A percentile compares a stretch with the other conserved stretches of the same genome.
Evolutionary conservation across 352 stramenopile genomes (phyloP).

Genomic region (Poterioochromonas sp.): DNA sequence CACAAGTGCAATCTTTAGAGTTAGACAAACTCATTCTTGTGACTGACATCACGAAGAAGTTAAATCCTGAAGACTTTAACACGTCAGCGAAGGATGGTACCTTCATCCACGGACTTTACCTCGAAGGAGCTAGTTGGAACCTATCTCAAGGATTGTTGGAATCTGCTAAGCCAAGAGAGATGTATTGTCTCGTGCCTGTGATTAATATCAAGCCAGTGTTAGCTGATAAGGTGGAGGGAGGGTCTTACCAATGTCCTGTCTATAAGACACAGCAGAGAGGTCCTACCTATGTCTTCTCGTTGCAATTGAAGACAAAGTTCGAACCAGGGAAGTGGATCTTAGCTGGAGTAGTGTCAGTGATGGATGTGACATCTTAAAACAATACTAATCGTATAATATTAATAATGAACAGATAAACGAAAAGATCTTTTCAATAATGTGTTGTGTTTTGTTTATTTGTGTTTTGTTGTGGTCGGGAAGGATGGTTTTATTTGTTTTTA

Average conservation of each 20-base stretch:
- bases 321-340: slow-evolving; percentile 75
- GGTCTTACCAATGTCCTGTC: slow-evolving; percentile 71
- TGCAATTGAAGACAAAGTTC: slow-evolving; percentile 69
- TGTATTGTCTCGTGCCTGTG: slow-evolving; percentile 51
- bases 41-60: slow-evolving; percentile 77
- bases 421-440: no score
- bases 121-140: slow-evolving; percentile 78
- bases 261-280: slow-evolving; percentile 79
- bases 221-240: slow-evolving; percentile 58
- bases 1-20: slow-evolving; percentile 65
- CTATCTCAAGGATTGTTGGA: slow-evolving; percentile 49
- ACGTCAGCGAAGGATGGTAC: slow-evolving; percentile 58
- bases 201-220: slow-evolving; percentile 61
- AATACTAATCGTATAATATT: no score
- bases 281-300: slow-evolving; percentile 73
- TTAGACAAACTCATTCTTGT: slow-evolving; percentile 79
- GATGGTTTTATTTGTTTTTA: no score
- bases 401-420: no score
- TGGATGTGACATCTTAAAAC: no score
- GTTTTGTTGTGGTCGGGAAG: no score
- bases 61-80: slow-evolving; percentile 51
- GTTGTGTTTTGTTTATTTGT: no score
- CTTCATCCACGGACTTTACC: slow-evolving; percentile 76
- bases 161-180: slow-evolving; percentile 68
- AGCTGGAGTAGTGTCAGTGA: slow-evolving; percentile 69